Percentiles rank a stretch among this genome's conserved stretches.
Evolutionary conservation across 352 stramenopile genomes (phyloP).

Genomic region (Pythium myriotylum): DNA sequence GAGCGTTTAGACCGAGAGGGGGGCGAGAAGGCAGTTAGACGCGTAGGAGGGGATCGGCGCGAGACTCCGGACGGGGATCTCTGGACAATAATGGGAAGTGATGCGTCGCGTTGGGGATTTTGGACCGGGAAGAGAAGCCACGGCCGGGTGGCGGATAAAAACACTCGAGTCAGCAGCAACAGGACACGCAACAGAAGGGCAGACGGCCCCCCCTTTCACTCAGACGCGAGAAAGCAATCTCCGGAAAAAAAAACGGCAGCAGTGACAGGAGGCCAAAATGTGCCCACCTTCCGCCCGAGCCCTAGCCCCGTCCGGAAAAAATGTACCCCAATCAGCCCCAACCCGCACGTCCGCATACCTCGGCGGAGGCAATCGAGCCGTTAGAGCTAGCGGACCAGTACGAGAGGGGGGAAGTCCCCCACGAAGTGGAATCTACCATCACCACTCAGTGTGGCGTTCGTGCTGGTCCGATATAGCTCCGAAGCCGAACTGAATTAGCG

Average conservation of each 20-base stretch:
- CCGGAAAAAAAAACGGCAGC: constrained; percentile 22
- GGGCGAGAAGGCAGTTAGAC: constrained; percentile 3
- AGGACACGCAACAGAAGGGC: constrained; percentile 2
- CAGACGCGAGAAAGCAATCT: constrained; percentile 10
- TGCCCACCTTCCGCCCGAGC: neutral
- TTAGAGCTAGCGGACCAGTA: constrained; percentile 20
- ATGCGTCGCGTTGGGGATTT: constrained; percentile 5
- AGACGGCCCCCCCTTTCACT: neutral
- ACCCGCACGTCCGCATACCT: constrained; percentile 3
- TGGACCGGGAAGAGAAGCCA: constrained; percentile 15
- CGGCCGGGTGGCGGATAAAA: constrained; percentile 19
- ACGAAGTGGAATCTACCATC: too few species aligned
- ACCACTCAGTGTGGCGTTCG: neutral
- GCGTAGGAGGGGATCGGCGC: neutral
- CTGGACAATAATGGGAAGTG: constrained; percentile 7
- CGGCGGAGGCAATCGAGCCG: constrained; percentile 5
- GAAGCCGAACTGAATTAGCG: constrained; percentile 17
- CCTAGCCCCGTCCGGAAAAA: constrained; percentile 2
- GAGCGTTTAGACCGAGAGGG: too few species aligned
- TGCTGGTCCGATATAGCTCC: constrained; percentile 15
- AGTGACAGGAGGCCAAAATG: constrained; percentile 1
- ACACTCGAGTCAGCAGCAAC: constrained; percentile 26
- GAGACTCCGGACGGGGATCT: neutral
- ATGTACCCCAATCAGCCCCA: constrained; percentile 6
- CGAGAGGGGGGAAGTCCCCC: too few species aligned